Evolutionary conservation across 2,329 filamentous ascomycete species (phyloP), one percentile per base, ranked within the genome.

Genomic region (Cryphonectria nitschkei): DNA sequence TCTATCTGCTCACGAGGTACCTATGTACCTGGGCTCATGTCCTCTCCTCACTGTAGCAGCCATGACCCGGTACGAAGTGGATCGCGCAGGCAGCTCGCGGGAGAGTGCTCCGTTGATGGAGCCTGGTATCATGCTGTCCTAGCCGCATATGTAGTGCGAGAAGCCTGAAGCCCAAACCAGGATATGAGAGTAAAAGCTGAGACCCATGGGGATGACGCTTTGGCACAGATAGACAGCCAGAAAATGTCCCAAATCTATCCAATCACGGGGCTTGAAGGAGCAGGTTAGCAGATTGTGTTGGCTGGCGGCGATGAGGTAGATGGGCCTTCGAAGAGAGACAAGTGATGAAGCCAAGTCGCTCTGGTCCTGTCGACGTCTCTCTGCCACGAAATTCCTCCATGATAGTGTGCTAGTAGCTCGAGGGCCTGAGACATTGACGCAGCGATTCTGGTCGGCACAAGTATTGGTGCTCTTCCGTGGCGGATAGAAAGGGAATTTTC

Each of bases 361-460:
- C 41, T 46, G 29, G 46, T 41, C 37, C 65, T 67, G 65, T 39
- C 56, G 34, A 46, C 65, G 56, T 61, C 14, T 41, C 19, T 34
- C 39, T 61, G 65, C 52, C 65, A 67, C 56, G 65, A 67, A 50
- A 52, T 65, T 29, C 39, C 65, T 43, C 50, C 54, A 46, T 46
- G 52, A 32, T n/a, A 46, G 62, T 22, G 67, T 19, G 50, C 22
- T 11, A 39, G 50, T 63, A 62, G 63, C 34, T 54, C 46, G 68
- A 58, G 54, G 34, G 32, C 32, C 41, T 68, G 70, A 71, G 70
- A 71, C 70, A 67, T 37, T 46, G 67, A 52, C 62, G 68, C 63
- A 66, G n/a, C 46, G 62, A 46, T 29, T 29, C 46, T 65, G 46
- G 50, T 56, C 68, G 54, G 13, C 54, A 58, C 54, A 32, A 32